Evolutionary conservation across 2,329 filamentous ascomycete genomes (phyloP).

Genomic region (Claviceps capensis): DNA sequence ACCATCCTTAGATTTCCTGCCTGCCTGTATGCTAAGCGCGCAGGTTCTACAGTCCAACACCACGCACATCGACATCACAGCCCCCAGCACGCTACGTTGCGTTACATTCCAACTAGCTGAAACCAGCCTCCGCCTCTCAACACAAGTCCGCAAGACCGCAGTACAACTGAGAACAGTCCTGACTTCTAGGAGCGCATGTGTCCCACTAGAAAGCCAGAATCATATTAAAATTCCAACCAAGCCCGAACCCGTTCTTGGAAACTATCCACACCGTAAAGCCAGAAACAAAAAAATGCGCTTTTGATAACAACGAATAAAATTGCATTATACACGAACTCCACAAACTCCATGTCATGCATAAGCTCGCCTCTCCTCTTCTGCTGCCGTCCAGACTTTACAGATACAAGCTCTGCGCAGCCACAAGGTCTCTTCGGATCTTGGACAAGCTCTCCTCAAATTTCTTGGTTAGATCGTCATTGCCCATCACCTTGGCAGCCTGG

Average conservation of each 20-base stretch:
- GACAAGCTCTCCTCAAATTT: conserved; percentile 81
- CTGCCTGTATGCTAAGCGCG: not conserved
- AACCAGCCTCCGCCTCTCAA: not conserved
- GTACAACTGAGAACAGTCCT: not conserved
- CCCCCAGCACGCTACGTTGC: not conserved
- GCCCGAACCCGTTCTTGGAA: not conserved
- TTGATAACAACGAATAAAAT: not conserved
- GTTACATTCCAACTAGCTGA: no score
- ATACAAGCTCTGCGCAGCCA: conserved; percentile 88
- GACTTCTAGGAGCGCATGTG: not conserved
- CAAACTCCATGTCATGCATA: not conserved
- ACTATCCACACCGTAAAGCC: not conserved
- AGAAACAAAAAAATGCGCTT: not conserved
- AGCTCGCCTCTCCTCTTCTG: no score
- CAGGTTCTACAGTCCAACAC: not conserved
- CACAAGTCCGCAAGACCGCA: not conserved
- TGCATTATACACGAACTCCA: conserved; percentile 1
- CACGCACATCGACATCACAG: not conserved
- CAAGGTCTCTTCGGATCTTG: conserved; percentile 86
- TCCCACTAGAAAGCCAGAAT: not conserved
- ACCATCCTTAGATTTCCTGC: not conserved
- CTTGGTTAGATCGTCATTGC: conserved; percentile 79
- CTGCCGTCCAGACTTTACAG: conserved; percentile 37
- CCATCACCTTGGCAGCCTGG: conserved; percentile 95
- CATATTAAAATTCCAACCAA: not conserved